A percentile compares a stretch with the other conserved stretches of the same genome.
phyloP scores from a whole-genome alignment of 768 basidiomycete genomes.

The Macrolepiota albuminosa region DNA sequence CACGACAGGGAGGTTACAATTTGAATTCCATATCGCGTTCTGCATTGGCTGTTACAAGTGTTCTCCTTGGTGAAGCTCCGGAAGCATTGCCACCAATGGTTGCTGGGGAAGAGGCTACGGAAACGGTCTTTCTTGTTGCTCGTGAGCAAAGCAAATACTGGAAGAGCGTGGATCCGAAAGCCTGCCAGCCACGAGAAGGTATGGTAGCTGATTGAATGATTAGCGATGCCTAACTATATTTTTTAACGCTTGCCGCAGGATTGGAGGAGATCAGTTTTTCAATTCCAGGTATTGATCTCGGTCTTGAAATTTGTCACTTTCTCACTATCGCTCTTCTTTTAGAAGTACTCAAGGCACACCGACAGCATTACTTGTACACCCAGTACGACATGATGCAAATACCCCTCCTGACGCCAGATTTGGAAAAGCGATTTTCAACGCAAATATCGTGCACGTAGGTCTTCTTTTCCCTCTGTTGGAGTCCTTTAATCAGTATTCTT shows the following conservation, averaged over 20 bases:
- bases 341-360: constrained; percentile 88
- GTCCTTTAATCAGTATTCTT: not conserved
- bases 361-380: constrained; percentile 79
- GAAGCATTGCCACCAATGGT: constrained; percentile 66
- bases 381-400: constrained; percentile 76
- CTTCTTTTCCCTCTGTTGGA: not conserved
- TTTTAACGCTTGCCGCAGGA: constrained; percentile 33
- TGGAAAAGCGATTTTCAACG: constrained; percentile 69
- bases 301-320: constrained; percentile 1
- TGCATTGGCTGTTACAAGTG: constrained; percentile 77
- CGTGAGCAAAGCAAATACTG: constrained; percentile 87
- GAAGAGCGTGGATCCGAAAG: constrained; percentile 80
- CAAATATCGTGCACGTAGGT: constrained; percentile 91
- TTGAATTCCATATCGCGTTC: constrained; percentile 84
- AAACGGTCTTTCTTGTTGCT: constrained; percentile 87
- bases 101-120: constrained; percentile 78
- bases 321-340: not conserved
- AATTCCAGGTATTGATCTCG: constrained; percentile 51
- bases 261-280: constrained; percentile 58
- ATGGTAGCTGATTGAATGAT: not conserved
- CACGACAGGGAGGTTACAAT: constrained; percentile 86
- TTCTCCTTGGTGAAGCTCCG: constrained; percentile 89
- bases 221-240: not conserved
- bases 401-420: constrained; percentile 61
- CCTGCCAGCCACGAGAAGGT: constrained; percentile 83